Conservation (phyloP, 306 rosid species). For the Castanea mollissima region DNA sequence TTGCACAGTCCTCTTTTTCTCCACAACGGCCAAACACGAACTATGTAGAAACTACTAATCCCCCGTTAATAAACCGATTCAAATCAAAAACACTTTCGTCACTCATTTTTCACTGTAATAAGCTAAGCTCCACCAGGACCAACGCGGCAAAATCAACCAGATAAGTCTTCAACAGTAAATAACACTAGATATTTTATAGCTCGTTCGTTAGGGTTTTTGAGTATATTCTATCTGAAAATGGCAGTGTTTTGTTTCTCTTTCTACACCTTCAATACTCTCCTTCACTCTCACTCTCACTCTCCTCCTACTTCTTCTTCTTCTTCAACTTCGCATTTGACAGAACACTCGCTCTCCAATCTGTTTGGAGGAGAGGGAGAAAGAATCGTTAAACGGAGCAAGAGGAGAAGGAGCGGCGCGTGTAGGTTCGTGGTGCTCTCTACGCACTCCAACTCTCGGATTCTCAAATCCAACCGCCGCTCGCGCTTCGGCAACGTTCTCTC, state of each 20-base stretch:
- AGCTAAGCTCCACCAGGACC: too few relatives aligned
- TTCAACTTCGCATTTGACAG: slow-evolving; percentile 13
- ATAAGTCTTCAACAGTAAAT: background rate
- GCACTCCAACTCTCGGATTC: slow-evolving; percentile 72
- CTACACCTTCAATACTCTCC: slow-evolving; percentile 33
- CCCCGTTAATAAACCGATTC: too few relatives aligned
- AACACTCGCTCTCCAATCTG: slow-evolving; percentile 6
- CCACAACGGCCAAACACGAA: too few relatives aligned
- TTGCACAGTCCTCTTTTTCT: too few relatives aligned
- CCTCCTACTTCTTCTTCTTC: slow-evolving; percentile 14
- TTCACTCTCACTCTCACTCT: slow-evolving; percentile 13
- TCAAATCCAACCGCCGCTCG: slow-evolving; percentile 69
- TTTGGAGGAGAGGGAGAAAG: slow-evolving; percentile 4
- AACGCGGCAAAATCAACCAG: background rate
- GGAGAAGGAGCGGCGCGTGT: background rate
- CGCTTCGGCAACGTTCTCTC: slow-evolving; percentile 50
- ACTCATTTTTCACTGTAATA: too few relatives aligned
- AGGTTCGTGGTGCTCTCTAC: slow-evolving; percentile 52
- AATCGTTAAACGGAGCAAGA: background rate
- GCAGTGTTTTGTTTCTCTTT: slow-evolving; percentile 29
- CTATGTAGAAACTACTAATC: too few relatives aligned
- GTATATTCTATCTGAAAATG: slow-evolving; percentile 66
- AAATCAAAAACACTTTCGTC: too few relatives aligned
- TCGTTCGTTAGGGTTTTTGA: slow-evolving; percentile 61
- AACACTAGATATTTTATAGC: background rate